phyloP scores from a whole-genome alignment of 805 yeast species.

The Suhomyces faveliae region DNA sequence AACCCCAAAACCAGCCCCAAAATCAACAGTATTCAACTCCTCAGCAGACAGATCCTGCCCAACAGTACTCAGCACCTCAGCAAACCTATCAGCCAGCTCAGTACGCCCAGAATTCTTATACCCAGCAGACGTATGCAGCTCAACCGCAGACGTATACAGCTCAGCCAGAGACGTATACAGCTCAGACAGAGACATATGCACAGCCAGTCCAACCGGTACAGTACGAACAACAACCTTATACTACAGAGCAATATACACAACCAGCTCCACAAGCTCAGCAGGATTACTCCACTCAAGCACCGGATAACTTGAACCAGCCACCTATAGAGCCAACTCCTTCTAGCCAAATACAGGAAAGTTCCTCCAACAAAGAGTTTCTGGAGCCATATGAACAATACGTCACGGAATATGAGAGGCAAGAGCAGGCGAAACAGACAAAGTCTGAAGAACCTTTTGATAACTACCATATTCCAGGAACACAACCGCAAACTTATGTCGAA shows the following conservation, averaged over 20 bases:
- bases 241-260: not conserved
- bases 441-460: constrained; percentile 28
- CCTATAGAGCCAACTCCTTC: not conserved
- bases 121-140: not conserved
- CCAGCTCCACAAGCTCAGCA: not conserved
- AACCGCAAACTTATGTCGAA: not conserved
- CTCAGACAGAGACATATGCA: not conserved
- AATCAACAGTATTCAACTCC: not conserved
- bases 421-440: constrained; percentile 4
- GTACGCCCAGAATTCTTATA: not conserved
- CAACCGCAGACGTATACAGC: too few relatives aligned
- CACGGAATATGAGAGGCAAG: constrained; percentile 18
- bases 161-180: not conserved
- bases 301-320: too few relatives aligned
- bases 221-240: too few relatives aligned
- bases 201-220: not conserved
- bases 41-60: not conserved
- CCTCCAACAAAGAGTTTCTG: constrained; percentile 9
- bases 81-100: not conserved
- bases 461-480: constrained; percentile 13
- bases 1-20: not conserved
- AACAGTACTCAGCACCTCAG: constrained; percentile 1
- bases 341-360: not conserved
- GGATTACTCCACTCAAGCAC: not conserved
- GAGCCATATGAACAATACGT: constrained; percentile 29